Conservation (phyloP, 2,329 filamentous ascomycete species). For the Ciborinia camelliae region DNA sequence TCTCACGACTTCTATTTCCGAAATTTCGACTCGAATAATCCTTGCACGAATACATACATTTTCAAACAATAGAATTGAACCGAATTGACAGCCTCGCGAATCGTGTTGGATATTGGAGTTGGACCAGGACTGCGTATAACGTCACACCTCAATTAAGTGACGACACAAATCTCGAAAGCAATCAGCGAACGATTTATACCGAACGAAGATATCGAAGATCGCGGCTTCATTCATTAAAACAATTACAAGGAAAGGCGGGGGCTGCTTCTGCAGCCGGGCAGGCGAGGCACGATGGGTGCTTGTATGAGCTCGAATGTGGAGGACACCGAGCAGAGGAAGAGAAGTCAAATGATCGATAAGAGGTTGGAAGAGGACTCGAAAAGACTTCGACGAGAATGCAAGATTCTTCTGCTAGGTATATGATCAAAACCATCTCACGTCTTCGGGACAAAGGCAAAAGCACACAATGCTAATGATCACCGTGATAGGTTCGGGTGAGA, state of each 20-base stretch:
- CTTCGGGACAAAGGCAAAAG: slow-evolving; percentile 2
- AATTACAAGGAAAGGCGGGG: slow-evolving; percentile 24
- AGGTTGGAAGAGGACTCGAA: slow-evolving; percentile 92
- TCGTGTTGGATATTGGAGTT: slow-evolving; percentile 15
- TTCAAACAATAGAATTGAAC: neutral
- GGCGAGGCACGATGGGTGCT: slow-evolving; percentile 67
- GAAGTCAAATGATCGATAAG: slow-evolving; percentile 92
- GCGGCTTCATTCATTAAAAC: slow-evolving; percentile 11
- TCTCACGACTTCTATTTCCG: neutral
- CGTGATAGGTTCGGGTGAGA: slow-evolving; percentile 83
- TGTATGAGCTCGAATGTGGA: slow-evolving; percentile 85
- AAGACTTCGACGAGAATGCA: slow-evolving; percentile 93
- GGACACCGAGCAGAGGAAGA: slow-evolving; percentile 90
- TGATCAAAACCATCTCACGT: slow-evolving; percentile 22
- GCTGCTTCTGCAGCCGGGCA: slow-evolving; percentile 34
- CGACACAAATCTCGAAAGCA: neutral
- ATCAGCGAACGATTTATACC: neutral
- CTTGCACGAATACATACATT: neutral
- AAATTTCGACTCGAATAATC: slow-evolving; percentile 6
- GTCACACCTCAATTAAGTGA: slow-evolving; percentile 8
- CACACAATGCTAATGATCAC: slow-evolving; percentile 26
- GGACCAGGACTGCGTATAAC: slow-evolving; percentile 8
- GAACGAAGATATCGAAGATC: neutral
- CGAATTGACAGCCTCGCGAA: slow-evolving; percentile 8
- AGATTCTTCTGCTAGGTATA: slow-evolving; percentile 91